These are phyloP conservation scores for Leccinum pallidistipes DNA, from an alignment of 1,284 basidiomycete species.

Conservation along the genomic window DNA sequence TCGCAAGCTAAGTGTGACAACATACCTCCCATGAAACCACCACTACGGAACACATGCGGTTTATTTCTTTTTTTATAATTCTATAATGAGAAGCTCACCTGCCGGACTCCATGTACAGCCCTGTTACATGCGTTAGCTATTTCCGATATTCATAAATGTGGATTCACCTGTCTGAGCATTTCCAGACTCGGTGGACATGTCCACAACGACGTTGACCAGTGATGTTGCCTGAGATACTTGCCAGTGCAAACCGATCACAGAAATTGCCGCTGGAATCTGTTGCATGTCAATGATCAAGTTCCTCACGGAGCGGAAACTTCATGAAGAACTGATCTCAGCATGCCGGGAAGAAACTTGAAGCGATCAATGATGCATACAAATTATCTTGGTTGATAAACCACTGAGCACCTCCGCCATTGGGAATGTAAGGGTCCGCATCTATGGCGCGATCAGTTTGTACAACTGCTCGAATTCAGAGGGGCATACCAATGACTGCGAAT, in stretches of 20 bases:
- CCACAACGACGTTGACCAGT: constrained; percentile 53
- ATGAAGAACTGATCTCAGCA: background rate
- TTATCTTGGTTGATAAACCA: constrained; percentile 55
- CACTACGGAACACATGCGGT: constrained; percentile 27
- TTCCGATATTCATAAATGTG: background rate
- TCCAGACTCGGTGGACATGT: constrained; percentile 45
- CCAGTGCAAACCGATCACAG: constrained; percentile 70
- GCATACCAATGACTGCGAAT: constrained; percentile 51
- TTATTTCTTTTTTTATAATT: background rate
- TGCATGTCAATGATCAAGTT: constrained; percentile 50
- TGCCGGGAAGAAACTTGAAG: background rate
- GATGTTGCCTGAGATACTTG: constrained; percentile 81
- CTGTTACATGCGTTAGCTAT: constrained; percentile 38
- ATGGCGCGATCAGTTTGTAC: background rate
- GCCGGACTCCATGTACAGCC: constrained; percentile 61
- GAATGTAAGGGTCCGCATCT: constrained; percentile 48
- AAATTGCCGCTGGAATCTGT: constrained; percentile 46
- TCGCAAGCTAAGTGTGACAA: background rate
- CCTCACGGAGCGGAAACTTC: constrained; percentile 35
- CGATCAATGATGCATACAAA: constrained; percentile 31
- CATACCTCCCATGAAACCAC: constrained; percentile 55
- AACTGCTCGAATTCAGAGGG: background rate
- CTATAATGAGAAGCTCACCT: constrained; percentile 17
- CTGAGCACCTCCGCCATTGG: constrained; percentile 35
- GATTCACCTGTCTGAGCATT: constrained; percentile 46